Base-by-base conservation (phyloP, 2,329 filamentous ascomycete genomes). In the Sporothrix protearum region DNA sequence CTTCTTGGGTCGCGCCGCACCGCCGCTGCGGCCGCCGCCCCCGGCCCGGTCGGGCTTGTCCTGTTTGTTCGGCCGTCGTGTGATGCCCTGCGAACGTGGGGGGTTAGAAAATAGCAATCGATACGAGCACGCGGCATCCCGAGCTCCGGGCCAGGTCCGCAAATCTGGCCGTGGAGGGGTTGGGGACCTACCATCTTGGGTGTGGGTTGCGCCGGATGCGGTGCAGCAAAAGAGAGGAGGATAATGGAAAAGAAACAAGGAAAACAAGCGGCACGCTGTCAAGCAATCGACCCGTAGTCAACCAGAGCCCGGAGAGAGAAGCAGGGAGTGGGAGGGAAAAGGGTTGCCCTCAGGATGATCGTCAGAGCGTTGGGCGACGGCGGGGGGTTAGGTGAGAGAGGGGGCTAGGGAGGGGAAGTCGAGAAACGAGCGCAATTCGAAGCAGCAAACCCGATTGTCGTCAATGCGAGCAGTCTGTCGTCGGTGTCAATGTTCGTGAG, bases 1-100 rank as follows among this genome's bases (percentile, higher is more conserved):
- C 84, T 98, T 98, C 83, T 94, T 95, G 76, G 97, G 93, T 82
- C 92, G 93, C 74, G 89, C 81, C 74, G 78, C 79, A 76, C 76
- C 79, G 68, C 80, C 80, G 53, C 79, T 79, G 72, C 81, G 81
- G 70, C 81, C 84, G 77, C 78, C 80, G 71, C 80, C 81, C 72
- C 81, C 82, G 73, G 81, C 78, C 73, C 81, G 80, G 71, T 82
- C 84, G 71, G 79, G 79, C 74, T 80, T 81, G 71, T 80, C 80
- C 73, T 81, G 79, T 76, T 84, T 85, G 75, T 85, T 85, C 71
- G 81, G 80, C 76, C 84, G 80, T 78, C 82, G 81, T 77, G 84
- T 85, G 78, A 85, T 84, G 80, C 79, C 84, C 84, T 85, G 77
- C n/a, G 30, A n/a, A 30, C 19, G 14, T 59, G 39, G 1, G 1